Percentiles rank a stretch among this genome's conserved stretches.
Evolutionary conservation across 2,329 filamentous ascomycete species (phyloP).

Genomic region (Talaromyces islandicus): DNA sequence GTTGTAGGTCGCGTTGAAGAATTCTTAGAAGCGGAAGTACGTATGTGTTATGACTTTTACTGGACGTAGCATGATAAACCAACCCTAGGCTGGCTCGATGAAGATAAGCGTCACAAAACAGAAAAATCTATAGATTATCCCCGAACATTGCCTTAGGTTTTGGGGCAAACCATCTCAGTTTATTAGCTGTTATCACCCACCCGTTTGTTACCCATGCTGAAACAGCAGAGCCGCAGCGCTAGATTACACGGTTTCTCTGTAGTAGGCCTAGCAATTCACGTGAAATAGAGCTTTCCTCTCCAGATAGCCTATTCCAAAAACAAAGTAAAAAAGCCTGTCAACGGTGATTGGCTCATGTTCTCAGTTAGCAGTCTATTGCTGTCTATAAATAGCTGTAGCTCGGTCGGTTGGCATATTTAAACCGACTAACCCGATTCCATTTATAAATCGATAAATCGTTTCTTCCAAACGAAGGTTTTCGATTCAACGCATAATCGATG

Average conservation of each 20-base stretch:
- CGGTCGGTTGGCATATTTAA: background rate
- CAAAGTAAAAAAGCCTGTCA: background rate
- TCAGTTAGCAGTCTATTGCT: background rate
- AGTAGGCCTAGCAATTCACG: background rate
- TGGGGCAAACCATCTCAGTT: background rate
- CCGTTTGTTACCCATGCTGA: background rate
- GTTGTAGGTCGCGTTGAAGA: background rate
- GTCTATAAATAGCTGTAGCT: background rate
- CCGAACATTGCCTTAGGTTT: background rate
- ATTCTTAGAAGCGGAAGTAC: background rate
- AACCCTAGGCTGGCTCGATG: background rate
- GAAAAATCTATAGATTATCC: background rate
- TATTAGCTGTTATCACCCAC: background rate
- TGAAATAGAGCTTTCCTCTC: background rate
- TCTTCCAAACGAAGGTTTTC: background rate
- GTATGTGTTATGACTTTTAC: background rate
- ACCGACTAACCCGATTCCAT: background rate
- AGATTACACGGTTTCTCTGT: background rate
- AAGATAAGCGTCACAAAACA: background rate
- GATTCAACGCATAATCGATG: background rate
- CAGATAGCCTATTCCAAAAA: background rate
- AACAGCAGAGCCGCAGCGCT: background rate
- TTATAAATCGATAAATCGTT: background rate
- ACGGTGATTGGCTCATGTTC: background rate
- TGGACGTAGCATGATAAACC: background rate